A percentile compares a stretch with the other conserved stretches of the same genome.
Conservation (phyloP, 2,329 filamentous ascomycete genomes). For the Penicillium sclerotiorum region DNA sequence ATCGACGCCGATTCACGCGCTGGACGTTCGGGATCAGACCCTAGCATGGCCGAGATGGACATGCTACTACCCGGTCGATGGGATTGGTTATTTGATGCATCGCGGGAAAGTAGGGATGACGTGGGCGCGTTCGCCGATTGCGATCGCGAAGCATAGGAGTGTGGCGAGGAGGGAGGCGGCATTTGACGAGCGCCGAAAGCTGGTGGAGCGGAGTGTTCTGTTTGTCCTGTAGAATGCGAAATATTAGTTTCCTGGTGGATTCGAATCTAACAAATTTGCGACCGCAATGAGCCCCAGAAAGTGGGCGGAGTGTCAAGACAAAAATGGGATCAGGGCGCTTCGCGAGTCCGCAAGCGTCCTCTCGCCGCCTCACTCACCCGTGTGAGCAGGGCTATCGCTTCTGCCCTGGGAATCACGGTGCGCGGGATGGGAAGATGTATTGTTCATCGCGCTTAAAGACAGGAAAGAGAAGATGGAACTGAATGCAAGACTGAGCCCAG, state of each 20-base stretch:
- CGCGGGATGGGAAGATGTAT: conserved; percentile 34
- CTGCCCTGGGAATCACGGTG: conserved; percentile 42
- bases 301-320: too few relatives aligned
- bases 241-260: conserved; percentile 2
- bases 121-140: conserved; percentile 44
- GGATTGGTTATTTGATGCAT: conserved; percentile 55
- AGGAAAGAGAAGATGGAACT: conserved; percentile 22
- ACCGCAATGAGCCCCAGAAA: not conserved
- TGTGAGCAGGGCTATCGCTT: conserved; percentile 38
- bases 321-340: conserved; percentile 7
- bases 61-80: conserved; percentile 66
- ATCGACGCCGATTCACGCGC: conserved; percentile 50
- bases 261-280: too few relatives aligned
- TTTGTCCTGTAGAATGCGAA: conserved; percentile 26
- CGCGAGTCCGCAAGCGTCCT: too few relatives aligned
- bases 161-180: conserved; percentile 56
- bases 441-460: conserved; percentile 36
- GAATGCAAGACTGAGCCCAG: conserved; percentile 25
- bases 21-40: conserved; percentile 53
- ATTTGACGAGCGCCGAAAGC: conserved; percentile 48
- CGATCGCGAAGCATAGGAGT: conserved; percentile 47
- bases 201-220: conserved; percentile 36
- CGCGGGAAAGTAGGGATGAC: conserved; percentile 52
- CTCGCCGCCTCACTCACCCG: conserved; percentile 37
- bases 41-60: conserved; percentile 75